Evolutionary conservation across 2,329 filamentous ascomycete species (phyloP).

Genomic region (Diaporthe eres): DNA sequence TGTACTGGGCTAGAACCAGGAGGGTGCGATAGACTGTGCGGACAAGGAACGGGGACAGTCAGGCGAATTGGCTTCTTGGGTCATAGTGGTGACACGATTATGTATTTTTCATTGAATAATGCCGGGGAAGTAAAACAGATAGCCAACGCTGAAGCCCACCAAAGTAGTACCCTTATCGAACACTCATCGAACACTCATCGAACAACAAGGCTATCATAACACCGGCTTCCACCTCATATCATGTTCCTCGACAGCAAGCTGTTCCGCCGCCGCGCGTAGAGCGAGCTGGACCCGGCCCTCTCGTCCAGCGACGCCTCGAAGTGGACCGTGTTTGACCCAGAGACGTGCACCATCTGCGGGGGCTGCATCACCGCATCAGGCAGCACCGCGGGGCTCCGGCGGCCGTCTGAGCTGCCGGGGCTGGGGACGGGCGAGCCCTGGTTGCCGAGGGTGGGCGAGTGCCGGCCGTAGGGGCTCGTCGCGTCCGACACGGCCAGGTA

Average conservation of each 20-base stretch:
- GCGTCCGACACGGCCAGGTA: conserved; percentile 2
- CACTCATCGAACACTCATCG: no score
- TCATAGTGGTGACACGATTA: background rate
- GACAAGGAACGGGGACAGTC: background rate
- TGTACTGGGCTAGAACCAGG: background rate
- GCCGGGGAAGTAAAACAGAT: background rate
- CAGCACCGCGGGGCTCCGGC: background rate
- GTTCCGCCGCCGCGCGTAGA: background rate
- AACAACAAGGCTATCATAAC: background rate
- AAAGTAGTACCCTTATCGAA: background rate
- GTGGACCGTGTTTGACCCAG: background rate
- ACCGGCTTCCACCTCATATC: background rate
- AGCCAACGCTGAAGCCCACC: background rate
- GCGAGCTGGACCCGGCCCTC: conserved; percentile 1
- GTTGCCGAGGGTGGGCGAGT: background rate
- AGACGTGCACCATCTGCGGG: conserved; percentile 25
- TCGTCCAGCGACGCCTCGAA: conserved; percentile 11
- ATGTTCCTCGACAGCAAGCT: background rate
- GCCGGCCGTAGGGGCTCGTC: background rate
- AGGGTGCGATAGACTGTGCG: background rate
- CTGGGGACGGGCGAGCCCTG: background rate
- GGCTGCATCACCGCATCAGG: background rate
- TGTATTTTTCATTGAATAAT: background rate
- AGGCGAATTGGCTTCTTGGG: background rate
- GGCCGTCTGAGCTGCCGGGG: background rate